A percentile compares a stretch with the other conserved stretches of the same genome.
These are phyloP conservation scores for Lactifluus pinguis DNA, from an alignment of 768 basidiomycete species.

Conservation along the genomic window DNA sequence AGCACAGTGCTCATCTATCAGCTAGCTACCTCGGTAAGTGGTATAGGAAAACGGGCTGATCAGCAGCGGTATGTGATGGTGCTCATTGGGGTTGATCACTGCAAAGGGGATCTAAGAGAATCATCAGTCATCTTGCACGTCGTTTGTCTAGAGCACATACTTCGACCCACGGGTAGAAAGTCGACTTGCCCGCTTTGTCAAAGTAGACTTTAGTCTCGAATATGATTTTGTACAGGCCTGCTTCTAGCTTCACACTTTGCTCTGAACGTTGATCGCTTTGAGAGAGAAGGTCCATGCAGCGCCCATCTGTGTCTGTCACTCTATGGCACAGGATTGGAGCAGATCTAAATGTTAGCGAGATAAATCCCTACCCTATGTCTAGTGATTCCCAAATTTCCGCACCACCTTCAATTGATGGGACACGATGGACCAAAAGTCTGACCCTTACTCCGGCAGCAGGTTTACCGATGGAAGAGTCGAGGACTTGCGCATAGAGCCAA, in stretches of 20 bases:
- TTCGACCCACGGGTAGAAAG: slow-evolving; percentile 91
- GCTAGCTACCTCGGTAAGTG: slow-evolving; percentile 90
- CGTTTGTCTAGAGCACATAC: slow-evolving; percentile 32
- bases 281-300: slow-evolving; percentile 70
- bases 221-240: slow-evolving; percentile 66
- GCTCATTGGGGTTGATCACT: slow-evolving; percentile 63
- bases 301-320: slow-evolving; percentile 70
- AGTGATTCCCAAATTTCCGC: slow-evolving; percentile 42
- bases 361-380: slow-evolving; percentile 45
- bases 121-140: neutral
- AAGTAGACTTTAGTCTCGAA: slow-evolving; percentile 85
- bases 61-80: slow-evolving; percentile 87
- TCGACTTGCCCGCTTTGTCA: slow-evolving; percentile 46
- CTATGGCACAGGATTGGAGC: slow-evolving; percentile 31
- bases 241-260: slow-evolving; percentile 37
- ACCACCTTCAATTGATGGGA: slow-evolving; percentile 23
- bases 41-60: slow-evolving; percentile 89
- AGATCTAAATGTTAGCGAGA: neutral
- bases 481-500: slow-evolving; percentile 40
- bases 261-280: slow-evolving; percentile 38
- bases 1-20: slow-evolving; percentile 23
- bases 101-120: slow-evolving; percentile 57
- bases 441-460: slow-evolving; percentile 68
- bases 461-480: slow-evolving; percentile 77
- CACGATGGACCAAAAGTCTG: slow-evolving; percentile 44